phyloP scores from a whole-genome alignment of 1,139 yeast genomes.

The Scheffersomyces parashehatae region DNA sequence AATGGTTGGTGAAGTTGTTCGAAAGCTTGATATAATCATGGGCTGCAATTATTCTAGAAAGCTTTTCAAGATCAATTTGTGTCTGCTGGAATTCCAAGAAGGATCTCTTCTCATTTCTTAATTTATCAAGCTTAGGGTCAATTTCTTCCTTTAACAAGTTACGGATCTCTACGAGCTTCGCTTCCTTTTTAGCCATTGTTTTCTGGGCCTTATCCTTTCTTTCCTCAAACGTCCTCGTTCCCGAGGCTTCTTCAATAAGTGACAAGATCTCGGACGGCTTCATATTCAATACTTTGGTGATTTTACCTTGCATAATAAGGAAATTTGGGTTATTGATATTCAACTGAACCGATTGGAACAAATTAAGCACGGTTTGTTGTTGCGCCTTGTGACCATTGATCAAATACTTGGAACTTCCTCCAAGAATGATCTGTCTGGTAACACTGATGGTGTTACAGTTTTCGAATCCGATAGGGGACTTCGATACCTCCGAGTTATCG shows the following conservation, averaged over 20 bases:
- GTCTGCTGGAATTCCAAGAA: conserved; percentile 86
- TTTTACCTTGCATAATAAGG: conserved; percentile 97
- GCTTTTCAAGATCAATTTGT: conserved; percentile 76
- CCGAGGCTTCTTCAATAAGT: conserved; percentile 96
- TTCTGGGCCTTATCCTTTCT: conserved; percentile 89
- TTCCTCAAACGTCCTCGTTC: conserved; percentile 94
- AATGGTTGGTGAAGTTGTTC: conserved; percentile 40
- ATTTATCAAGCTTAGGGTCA: conserved; percentile 84
- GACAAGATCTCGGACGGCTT: conserved; percentile 87
- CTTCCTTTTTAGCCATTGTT: conserved; percentile 88
- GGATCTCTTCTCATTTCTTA: conserved; percentile 77
- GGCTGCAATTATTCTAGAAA: conserved; percentile 73
- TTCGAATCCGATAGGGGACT: conserved; percentile 88
- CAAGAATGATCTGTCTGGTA: conserved; percentile 86
- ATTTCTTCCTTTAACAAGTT: conserved; percentile 79
- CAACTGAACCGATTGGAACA: conserved; percentile 92
- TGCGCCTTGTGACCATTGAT: conserved; percentile 97
- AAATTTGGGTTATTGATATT: conserved; percentile 97
- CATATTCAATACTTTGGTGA: conserved; percentile 96
- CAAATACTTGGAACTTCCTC: conserved; percentile 89
- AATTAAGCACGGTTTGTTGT: conserved; percentile 85
- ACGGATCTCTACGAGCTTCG: conserved; percentile 77
- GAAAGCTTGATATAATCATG: conserved; percentile 62
- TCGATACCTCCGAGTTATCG: conserved; percentile 73
- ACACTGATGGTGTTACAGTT: conserved; percentile 80